These are phyloP conservation scores for Xanthoconium separans DNA, from an alignment of 1,284 basidiomycete genomes.

Conservation along the genomic window DNA sequence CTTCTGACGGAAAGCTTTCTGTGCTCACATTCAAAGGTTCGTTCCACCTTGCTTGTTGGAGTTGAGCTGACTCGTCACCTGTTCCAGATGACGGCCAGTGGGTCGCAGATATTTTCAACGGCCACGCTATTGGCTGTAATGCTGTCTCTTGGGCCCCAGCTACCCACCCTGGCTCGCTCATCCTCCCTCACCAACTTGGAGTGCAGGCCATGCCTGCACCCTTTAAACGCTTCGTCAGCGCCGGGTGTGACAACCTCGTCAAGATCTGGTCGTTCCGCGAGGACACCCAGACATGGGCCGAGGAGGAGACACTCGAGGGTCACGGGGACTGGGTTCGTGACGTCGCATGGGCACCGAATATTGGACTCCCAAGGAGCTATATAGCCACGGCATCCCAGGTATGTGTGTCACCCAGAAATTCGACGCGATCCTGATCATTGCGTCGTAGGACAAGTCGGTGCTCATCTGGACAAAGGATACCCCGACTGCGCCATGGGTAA, in stretches of 20 bases:
- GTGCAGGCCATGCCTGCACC: constrained; percentile 41
- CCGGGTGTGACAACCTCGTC: constrained; percentile 95
- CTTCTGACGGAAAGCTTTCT: constrained; percentile 97
- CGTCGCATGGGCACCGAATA: constrained; percentile 97
- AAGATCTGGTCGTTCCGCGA: constrained; percentile 91
- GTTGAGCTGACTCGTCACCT: neutral
- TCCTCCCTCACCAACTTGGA: constrained; percentile 55
- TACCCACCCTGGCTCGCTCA: constrained; percentile 81
- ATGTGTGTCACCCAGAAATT: constrained; percentile 14
- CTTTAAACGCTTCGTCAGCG: constrained; percentile 89
- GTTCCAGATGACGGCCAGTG: constrained; percentile 90
- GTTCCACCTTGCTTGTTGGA: neutral
- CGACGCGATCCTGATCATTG: neutral
- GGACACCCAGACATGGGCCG: constrained; percentile 80
- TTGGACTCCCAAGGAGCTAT: constrained; percentile 91
- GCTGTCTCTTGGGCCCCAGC: constrained; percentile 98
- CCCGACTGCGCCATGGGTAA: constrained; percentile 79
- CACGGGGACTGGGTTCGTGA: constrained; percentile 98
- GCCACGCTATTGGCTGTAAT: constrained; percentile 95
- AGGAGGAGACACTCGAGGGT: constrained; percentile 86
- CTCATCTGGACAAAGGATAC: constrained; percentile 93
- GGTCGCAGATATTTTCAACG: constrained; percentile 94
- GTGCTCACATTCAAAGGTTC: constrained; percentile 95
- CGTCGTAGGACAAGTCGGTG: constrained; percentile 78
- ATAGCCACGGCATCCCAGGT: constrained; percentile 95